Evolutionary conservation across 2,329 filamentous ascomycete species (phyloP), one percentile per base, ranked within the genome.

Genomic region (Akanthomyces muscarius): DNA sequence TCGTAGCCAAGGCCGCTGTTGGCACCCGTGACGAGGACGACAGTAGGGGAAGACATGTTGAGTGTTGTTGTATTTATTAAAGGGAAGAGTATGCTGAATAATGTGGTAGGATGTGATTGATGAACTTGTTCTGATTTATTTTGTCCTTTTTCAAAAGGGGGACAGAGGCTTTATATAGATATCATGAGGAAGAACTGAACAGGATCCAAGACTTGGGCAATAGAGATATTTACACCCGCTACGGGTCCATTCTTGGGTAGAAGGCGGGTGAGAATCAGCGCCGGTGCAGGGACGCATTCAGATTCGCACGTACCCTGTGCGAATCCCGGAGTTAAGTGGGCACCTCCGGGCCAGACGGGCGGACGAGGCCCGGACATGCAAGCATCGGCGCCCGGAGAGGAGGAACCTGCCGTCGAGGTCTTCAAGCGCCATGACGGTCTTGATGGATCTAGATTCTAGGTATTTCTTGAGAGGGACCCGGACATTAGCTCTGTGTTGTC

Each of bases 311-410:
- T 16, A 38, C 54, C 41, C 38, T 44, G 53, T 56, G 53, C 41
- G 10, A 56, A 56, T 56, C 11, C 25, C 54, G 54, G 54, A 57
- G 41, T 57, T 57, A 57, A 57, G 54, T 57, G 54, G 54, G 18
- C 28, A 10, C 14, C 28, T 57, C 54, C 54, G 54, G 41, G 41
- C 38, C 14, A n/a, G n/a, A 42, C 10, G 10, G 30, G 4, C 54
- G 41, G 54, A 25, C 28, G n/a, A 47, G 54, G 36, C n/a, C 42
- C 54, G 54, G 54, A 57, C 11, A 45, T 21, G 11, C 8, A 30
- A 25, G 18, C 33, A 4, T 36, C 36, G 21, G 30, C 10, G 5
- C 25, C n/a, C 36, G 16, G 21, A 3, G 8, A 23, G 47, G 21
- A 36, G 36, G 6, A 30, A 30, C 28, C 23, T 3, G 51, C 33